A percentile compares a stretch with the other conserved stretches of the same genome.
Conservation (phyloP, 495 filamentous ascomycete genomes). For the Acidomyces sp. region DNA sequence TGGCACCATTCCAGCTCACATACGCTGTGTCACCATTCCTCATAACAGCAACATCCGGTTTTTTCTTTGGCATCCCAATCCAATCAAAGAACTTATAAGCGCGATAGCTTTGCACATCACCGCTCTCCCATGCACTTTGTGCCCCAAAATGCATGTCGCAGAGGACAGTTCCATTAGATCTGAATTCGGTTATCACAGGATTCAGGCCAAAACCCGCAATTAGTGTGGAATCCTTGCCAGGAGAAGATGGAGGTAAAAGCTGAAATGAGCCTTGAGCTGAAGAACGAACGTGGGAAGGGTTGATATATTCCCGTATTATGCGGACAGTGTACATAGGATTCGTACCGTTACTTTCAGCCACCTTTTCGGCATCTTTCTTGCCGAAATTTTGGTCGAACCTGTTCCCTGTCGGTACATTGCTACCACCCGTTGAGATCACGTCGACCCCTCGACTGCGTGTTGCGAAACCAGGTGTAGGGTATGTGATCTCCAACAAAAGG, state of each 20-base stretch:
- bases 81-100: conserved; percentile 5
- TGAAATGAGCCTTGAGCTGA: neutral
- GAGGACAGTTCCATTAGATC: conserved; percentile 10
- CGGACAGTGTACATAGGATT: conserved; percentile 1
- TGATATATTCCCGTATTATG: neutral
- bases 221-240: neutral
- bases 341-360: conserved; percentile 6
- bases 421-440: neutral
- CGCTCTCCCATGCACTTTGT: neutral
- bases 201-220: conserved; percentile 13
- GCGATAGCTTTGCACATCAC: conserved; percentile 7
- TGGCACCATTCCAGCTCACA: conserved; percentile 14
- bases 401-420: neutral
- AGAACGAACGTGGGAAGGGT: neutral
- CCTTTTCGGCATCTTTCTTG: conserved; percentile 2
- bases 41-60: neutral
- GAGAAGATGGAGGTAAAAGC: neutral
- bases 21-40: neutral
- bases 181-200: conserved; percentile 10
- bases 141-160: conserved; percentile 17
- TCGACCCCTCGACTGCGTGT: no score
- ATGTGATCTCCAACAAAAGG: neutral
- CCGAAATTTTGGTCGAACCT: neutral
- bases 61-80: conserved; percentile 1
- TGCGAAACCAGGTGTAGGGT: neutral